A percentile compares a stretch with the other conserved stretches of the same genome.
phyloP scores from a whole-genome alignment of 2,329 filamentous ascomycete species.

The Orbilia brochopaga region DNA sequence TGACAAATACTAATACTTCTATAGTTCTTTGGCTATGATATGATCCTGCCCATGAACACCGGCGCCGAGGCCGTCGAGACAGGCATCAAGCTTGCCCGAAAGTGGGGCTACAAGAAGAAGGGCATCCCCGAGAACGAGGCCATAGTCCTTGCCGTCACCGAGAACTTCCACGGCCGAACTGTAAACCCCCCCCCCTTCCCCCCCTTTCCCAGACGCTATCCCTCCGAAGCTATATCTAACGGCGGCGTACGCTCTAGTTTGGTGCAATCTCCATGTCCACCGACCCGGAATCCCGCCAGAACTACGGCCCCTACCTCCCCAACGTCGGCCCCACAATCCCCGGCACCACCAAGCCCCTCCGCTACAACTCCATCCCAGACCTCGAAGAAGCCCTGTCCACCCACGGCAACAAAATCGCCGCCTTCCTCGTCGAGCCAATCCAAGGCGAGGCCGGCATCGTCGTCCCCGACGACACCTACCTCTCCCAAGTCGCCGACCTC shows the following conservation, averaged over 20 bases:
- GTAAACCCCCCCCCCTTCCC: conserved; percentile 64
- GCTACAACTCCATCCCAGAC: conserved; percentile 84
- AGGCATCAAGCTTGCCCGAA: conserved; percentile 91
- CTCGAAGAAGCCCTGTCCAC: conserved; percentile 78
- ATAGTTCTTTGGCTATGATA: conserved; percentile 81
- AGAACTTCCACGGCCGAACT: conserved; percentile 97
- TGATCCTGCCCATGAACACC: conserved; percentile 98
- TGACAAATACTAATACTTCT: conserved; percentile 13
- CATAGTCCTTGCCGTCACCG: conserved; percentile 78
- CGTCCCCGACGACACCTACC: conserved; percentile 88
- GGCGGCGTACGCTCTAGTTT: conserved; percentile 66
- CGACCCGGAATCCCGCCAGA: conserved; percentile 91
- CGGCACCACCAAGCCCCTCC: conserved; percentile 75
- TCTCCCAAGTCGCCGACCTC: conserved; percentile 76
- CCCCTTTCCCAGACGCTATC: background rate
- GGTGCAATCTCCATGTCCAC: conserved; percentile 93
- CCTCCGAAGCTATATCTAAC: conserved; percentile 50
- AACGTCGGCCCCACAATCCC: conserved; percentile 80
- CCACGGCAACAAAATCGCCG: conserved; percentile 84
- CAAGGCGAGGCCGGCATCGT: conserved; percentile 97
- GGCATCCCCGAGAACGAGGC: conserved; percentile 83
- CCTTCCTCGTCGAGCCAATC: conserved; percentile 94
- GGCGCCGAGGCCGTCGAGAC: conserved; percentile 96
- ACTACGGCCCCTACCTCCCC: conserved; percentile 95
- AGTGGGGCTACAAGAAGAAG: conserved; percentile 98